These are phyloP conservation scores for Flaveria floridana DNA, from an alignment of 140 eudicot genomes.

Conservation along the genomic window DNA sequence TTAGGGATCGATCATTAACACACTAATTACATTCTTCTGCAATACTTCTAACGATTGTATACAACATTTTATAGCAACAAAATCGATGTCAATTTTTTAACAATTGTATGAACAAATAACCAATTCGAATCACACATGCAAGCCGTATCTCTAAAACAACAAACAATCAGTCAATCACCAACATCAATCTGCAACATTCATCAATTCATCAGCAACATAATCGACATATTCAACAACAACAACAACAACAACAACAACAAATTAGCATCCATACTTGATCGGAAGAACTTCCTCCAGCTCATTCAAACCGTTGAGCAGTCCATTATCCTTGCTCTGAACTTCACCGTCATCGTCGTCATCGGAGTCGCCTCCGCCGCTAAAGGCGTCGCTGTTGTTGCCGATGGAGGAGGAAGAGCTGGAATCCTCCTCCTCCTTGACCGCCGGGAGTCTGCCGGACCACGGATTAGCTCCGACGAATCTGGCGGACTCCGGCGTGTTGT, in stretches of 20 bases:
- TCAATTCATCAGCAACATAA: neutral
- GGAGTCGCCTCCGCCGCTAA: slow-evolving; percentile 33
- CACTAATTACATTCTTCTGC: neutral
- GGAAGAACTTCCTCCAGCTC: slow-evolving; percentile 61
- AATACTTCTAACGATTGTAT: neutral
- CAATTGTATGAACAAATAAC: neutral
- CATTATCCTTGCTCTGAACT: slow-evolving; percentile 54
- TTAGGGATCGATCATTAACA: neutral
- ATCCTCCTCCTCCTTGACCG: slow-evolving; percentile 37
- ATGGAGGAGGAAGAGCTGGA: slow-evolving; percentile 49
- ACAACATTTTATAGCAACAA: neutral
- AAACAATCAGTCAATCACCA: neutral
- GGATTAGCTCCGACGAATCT: slow-evolving; percentile 27
- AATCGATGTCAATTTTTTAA: slow-evolving; percentile 11
- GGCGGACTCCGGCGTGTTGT: slow-evolving; percentile 30
- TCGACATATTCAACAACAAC: neutral
- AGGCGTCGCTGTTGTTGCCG: slow-evolving; percentile 59
- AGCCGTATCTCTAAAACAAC: neutral
- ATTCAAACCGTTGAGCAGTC: slow-evolving; percentile 38
- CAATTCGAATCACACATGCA: slow-evolving; percentile 19
- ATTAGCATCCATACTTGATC: slow-evolving; percentile 32
- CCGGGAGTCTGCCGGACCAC: slow-evolving; percentile 27
- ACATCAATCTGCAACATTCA: neutral
- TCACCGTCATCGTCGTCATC: slow-evolving; percentile 45
- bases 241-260: neutral